Base-by-base conservation (phyloP, 2,329 filamentous ascomycete genomes). In the Talaromyces atroroseus region DNA sequence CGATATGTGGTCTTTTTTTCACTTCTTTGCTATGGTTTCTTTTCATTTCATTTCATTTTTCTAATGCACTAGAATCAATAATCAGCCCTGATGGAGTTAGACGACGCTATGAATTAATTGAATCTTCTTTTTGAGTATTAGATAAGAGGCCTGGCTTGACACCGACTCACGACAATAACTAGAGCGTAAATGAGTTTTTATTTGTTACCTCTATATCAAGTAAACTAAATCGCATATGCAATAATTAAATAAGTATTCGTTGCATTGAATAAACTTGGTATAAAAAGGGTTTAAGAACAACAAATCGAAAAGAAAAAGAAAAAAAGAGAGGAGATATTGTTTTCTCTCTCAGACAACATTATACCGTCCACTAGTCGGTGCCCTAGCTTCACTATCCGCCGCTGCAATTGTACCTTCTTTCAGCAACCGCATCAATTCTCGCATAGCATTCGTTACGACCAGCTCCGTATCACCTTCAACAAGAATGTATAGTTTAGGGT, bases 381-480 rank as follows among this genome's bases (percentile, higher is more conserved):
- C 87, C 61, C 91, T 82, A 58, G 84, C 86, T 68, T 94, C 88
- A n/a, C 88, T 87, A 65, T 96, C 92, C 24, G 88, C 89, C 11
- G 92, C 91, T 14, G 90, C 90, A 66, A 95, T 84, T 0, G 92
- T 96, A 12, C 90, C 94, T 73, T 97, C 94, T 69, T 88, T 90
- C 64, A 99, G 76, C 66, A 96, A 76, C 48, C 92, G 83, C 68
- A 91, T 92, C 62, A 99, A 80, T 74, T 97, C 92, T 63, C 85
- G 84, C 82, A 99, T 90, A 2, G 94, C 94, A 66, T 89, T 88
- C 52, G 89, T 89, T 26, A 99, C 94, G 32, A 91, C 86, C 53
- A 96, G 79, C 73, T 99, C 94, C 0, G 94, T 97, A 67, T 99
- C 94, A 44, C 94, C 94, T 71, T 99, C 94, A 57, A 99, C 95